Evolutionary conservation across 2,329 filamentous ascomycete genomes (phyloP).

Genomic region (Fusarium brevicatenulatum): DNA sequence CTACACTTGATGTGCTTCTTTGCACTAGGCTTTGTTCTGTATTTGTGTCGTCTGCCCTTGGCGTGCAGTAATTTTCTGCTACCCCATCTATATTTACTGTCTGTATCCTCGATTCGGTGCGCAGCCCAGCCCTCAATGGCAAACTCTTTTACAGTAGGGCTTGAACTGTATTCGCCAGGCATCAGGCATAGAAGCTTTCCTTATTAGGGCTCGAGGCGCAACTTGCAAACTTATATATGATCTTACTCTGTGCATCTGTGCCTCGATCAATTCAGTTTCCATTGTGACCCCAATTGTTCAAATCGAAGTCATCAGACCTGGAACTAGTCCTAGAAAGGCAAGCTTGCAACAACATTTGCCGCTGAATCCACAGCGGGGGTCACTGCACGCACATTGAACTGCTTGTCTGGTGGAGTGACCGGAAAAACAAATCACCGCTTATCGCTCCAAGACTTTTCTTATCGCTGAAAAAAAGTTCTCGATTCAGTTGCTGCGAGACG

Average conservation of each 20-base stretch:
- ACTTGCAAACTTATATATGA: not conserved
- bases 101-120: not conserved
- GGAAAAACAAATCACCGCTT: constrained; percentile 40
- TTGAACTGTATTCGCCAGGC: not conserved
- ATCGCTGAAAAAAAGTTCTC: constrained; percentile 44
- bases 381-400: constrained; percentile 1
- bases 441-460: constrained; percentile 38
- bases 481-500: constrained; percentile 22
- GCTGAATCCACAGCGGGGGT: constrained; percentile 37
- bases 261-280: constrained; percentile 5
- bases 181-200: not conserved
- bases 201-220: not conserved
- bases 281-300: constrained; percentile 4
- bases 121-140: not conserved
- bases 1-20: not conserved
- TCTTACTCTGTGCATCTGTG: not conserved
- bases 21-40: constrained; percentile 1
- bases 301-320: not conserved
- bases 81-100: not conserved
- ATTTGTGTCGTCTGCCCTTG: constrained; percentile 15
- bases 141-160: not conserved
- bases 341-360: constrained; percentile 32
- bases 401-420: not conserved
- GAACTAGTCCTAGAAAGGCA: constrained; percentile 29
- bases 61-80: constrained; percentile 6